Conservation (phyloP, 2,329 filamentous ascomycete species). For the Lasiodiplodia hormozganensis region DNA sequence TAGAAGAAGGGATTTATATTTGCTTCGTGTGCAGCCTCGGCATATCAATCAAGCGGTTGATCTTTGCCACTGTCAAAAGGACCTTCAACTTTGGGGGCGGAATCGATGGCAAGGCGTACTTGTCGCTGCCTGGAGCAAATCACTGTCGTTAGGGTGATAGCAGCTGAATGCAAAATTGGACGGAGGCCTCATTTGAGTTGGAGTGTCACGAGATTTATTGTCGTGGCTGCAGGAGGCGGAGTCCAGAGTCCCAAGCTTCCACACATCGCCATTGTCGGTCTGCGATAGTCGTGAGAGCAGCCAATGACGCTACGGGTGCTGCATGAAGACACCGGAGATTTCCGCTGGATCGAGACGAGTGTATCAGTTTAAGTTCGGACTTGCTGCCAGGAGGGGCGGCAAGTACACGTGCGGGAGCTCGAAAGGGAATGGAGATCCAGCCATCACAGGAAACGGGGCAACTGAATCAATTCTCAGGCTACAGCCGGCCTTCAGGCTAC, state of each 20-base stretch:
- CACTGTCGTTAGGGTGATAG: neutral
- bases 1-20: neutral
- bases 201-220: neutral
- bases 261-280: neutral
- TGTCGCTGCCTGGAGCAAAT: neutral
- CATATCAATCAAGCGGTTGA: neutral
- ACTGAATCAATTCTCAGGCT: conserved; percentile 2
- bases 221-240: conserved; percentile 4
- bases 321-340: neutral
- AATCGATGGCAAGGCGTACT: neutral
- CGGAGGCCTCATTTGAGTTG: neutral
- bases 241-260: neutral
- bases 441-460: neutral
- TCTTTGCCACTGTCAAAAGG: neutral
- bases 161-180: neutral
- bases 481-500: neutral
- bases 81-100: neutral
- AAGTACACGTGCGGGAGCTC: neutral
- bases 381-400: neutral
- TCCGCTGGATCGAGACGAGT: neutral
- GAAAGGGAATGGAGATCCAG: neutral
- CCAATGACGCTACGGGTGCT: neutral
- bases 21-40: neutral
- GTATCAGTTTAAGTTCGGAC: neutral
- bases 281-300: neutral